Conservation (phyloP, 352 stramenopile genomes). For the Stramenopiles sp. region DNA sequence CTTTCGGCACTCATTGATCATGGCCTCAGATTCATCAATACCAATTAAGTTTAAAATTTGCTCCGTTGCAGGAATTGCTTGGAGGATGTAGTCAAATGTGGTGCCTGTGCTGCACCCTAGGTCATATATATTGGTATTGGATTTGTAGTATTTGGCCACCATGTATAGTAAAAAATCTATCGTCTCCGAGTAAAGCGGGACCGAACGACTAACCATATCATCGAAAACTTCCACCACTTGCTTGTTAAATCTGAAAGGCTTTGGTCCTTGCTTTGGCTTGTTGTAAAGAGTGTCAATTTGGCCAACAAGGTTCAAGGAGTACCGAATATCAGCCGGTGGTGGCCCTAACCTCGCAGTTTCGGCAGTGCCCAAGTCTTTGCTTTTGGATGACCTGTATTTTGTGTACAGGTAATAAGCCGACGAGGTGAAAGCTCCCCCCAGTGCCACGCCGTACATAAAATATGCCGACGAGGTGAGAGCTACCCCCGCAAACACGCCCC, state of each 20-base stretch:
- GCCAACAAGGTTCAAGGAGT: not conserved
- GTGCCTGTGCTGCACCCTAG: slow-evolving; percentile 19
- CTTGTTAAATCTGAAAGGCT: slow-evolving; percentile 20
- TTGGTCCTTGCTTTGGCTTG: not conserved
- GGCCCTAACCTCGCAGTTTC: not conserved
- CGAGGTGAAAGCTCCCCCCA: not conserved
- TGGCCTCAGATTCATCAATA: not conserved
- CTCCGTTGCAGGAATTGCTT: not conserved
- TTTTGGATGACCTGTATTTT: too few relatives aligned
- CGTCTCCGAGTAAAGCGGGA: slow-evolving; percentile 18
- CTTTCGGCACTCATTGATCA: not conserved
- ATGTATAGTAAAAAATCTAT: slow-evolving; percentile 18
- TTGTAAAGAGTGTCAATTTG: not conserved
- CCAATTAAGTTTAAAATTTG: not conserved
- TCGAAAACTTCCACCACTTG: slow-evolving; percentile 19
- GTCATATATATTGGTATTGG: slow-evolving; percentile 14
- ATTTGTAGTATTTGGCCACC: slow-evolving; percentile 16
- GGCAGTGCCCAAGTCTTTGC: too few relatives aligned
- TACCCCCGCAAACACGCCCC: not conserved
- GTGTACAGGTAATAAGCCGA: not conserved
- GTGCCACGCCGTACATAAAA: not conserved
- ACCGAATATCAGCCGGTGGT: not conserved
- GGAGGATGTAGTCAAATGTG: slow-evolving; percentile 15
- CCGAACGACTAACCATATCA: slow-evolving; percentile 19
- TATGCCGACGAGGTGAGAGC: not conserved